Percentiles rank a stretch among this genome's conserved stretches.
Conservation (phyloP, 1,284 basidiomycete species). For the Irpex sp. region DNA sequence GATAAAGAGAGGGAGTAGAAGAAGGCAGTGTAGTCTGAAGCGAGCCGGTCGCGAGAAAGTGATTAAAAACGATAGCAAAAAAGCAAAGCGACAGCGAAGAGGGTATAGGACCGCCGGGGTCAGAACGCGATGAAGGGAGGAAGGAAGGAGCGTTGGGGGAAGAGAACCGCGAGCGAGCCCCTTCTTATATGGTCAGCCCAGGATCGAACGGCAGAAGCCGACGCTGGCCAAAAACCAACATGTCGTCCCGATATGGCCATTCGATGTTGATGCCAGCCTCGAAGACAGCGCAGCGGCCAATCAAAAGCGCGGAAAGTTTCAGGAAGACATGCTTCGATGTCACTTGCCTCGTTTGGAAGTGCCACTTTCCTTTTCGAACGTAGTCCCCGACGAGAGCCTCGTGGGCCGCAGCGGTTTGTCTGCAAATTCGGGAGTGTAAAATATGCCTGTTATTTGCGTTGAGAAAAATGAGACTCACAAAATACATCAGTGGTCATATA, state of each 20-base stretch:
- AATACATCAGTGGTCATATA: too few species aligned
- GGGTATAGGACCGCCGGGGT: constrained; percentile 24
- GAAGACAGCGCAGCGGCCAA: background rate
- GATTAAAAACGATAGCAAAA: constrained; percentile 15
- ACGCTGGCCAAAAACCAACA: background rate
- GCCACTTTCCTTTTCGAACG: background rate
- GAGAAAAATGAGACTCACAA: too few species aligned
- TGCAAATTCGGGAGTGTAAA: too few species aligned
- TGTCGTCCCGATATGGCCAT: background rate
- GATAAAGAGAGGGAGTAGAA: constrained; percentile 8
- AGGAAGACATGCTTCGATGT: background rate
- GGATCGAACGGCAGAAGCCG: background rate
- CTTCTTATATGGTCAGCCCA: constrained; percentile 14
- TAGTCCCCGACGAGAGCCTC: background rate
- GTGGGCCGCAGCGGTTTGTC: background rate
- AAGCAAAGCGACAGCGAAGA: constrained; percentile 23
- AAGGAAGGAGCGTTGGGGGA: constrained; percentile 14
- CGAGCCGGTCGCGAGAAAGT: constrained; percentile 19
- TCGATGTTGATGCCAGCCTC: background rate
- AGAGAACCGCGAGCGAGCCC: constrained; percentile 10
- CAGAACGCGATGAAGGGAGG: constrained; percentile 16
- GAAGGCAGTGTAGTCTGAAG: constrained; percentile 7
- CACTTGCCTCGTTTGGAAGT: constrained; percentile 1
- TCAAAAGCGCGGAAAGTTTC: background rate
- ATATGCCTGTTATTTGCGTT: too few species aligned